Percentiles rank a stretch among this genome's conserved stretches.
Conservation (phyloP, 352 stramenopile genomes). For the Phytophthora ohioensis region DNA sequence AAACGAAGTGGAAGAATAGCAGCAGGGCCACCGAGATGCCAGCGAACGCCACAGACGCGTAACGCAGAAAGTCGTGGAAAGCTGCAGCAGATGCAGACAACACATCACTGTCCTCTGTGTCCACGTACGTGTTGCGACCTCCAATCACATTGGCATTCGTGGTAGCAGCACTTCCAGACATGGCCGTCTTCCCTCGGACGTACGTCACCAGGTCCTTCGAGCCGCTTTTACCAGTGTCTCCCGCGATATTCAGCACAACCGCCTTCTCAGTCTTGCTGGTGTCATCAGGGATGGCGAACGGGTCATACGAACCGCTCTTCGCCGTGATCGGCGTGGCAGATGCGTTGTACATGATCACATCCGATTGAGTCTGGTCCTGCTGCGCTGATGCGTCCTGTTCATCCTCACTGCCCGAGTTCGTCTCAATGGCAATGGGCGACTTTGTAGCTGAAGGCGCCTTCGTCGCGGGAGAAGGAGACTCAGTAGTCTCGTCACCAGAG, state of each 20-base stretch:
- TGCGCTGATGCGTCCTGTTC: constrained; percentile 37
- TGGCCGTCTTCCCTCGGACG: constrained; percentile 48
- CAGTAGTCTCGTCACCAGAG: constrained; percentile 12
- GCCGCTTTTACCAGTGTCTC: constrained; percentile 26
- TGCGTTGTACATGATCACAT: constrained; percentile 62
- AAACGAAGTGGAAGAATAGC: constrained; percentile 69
- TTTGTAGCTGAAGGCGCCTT: constrained; percentile 34
- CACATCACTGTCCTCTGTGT: constrained; percentile 53
- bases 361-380: constrained; percentile 50
- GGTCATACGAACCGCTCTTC: constrained; percentile 46
- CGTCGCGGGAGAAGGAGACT: constrained; percentile 30
- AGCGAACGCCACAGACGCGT: constrained; percentile 63
- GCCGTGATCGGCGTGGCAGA: constrained; percentile 39
- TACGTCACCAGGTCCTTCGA: constrained; percentile 55
- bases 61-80: constrained; percentile 72
- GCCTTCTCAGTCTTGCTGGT: constrained; percentile 41
- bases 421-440: constrained; percentile 54
- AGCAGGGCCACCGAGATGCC: constrained; percentile 70
- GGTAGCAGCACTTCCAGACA: constrained; percentile 19
- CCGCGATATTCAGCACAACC: constrained; percentile 60
- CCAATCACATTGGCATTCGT: constrained; percentile 61
- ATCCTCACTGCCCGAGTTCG: constrained; percentile 41
- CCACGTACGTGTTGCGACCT: constrained; percentile 58
- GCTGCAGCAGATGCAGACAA: constrained; percentile 53
- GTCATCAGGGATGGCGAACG: constrained; percentile 63